These are phyloP conservation scores for Pleurotus sapidus DNA, from an alignment of 768 basidiomycete species.

Conservation along the genomic window DNA sequence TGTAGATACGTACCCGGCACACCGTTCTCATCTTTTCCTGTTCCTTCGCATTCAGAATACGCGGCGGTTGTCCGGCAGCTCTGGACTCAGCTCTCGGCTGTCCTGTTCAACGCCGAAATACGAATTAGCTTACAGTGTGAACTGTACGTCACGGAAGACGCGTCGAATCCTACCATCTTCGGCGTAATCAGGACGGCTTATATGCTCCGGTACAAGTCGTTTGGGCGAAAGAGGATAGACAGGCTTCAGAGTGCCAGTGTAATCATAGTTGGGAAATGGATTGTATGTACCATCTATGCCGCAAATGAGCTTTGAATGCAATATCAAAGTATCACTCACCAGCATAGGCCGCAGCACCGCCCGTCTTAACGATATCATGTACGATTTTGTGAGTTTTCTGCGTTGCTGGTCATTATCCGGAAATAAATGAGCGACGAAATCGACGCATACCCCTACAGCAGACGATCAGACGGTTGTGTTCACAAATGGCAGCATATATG, in stretches of 20 bases:
- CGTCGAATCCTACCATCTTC: slow-evolving; percentile 32
- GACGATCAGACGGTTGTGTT: neutral
- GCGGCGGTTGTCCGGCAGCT: slow-evolving; percentile 57
- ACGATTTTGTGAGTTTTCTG: slow-evolving; percentile 84
- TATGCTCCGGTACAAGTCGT: slow-evolving; percentile 77
- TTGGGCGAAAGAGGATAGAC: slow-evolving; percentile 84
- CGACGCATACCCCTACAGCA: slow-evolving; percentile 22
- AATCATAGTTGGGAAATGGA: slow-evolving; percentile 75
- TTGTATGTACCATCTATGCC: slow-evolving; percentile 70
- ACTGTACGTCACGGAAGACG: slow-evolving; percentile 3
- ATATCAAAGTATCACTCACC: neutral
- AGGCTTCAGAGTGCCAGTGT: slow-evolving; percentile 77
- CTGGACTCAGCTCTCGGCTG: slow-evolving; percentile 58
- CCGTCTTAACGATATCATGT: slow-evolving; percentile 50
- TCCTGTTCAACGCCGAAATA: slow-evolving; percentile 34
- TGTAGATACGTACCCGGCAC: slow-evolving; percentile 63
- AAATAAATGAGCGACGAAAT: neutral
- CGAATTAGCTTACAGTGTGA: neutral
- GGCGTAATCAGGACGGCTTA: slow-evolving; percentile 88
- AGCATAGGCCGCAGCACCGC: neutral
- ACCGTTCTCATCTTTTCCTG: slow-evolving; percentile 87
- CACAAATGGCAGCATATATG: neutral
- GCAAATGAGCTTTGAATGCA: neutral
- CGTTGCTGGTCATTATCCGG: slow-evolving; percentile 4
- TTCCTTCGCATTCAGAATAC: slow-evolving; percentile 67